phyloP scores from a whole-genome alignment of 805 yeast genomes.

The Lipomyces orientalis region DNA sequence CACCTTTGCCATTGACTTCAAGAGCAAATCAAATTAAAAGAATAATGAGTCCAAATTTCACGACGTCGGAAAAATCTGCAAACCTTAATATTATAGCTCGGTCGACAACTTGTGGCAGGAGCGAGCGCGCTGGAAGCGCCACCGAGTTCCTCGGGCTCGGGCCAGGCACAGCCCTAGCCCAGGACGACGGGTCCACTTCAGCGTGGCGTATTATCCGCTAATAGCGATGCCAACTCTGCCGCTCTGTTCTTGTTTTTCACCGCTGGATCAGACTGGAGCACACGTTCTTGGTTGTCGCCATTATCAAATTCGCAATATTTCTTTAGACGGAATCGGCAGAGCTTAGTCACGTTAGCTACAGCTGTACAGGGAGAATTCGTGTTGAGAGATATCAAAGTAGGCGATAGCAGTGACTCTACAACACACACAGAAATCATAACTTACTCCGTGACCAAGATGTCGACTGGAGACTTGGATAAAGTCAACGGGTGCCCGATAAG shows the following conservation, averaged over 20 bases:
- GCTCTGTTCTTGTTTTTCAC: neutral
- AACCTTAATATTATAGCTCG: neutral
- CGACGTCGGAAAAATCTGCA: neutral
- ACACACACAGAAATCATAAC: neutral
- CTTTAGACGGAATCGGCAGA: neutral
- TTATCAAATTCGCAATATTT: neutral
- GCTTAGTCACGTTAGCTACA: neutral
- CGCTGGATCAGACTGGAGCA: neutral
- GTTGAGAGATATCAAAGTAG: neutral
- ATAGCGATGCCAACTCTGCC: neutral
- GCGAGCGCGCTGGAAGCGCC: slow-evolving; percentile 2
- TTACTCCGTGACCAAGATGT: neutral
- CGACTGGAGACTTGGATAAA: neutral
- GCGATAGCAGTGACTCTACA: neutral
- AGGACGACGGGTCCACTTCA: neutral
- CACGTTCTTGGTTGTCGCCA: neutral
- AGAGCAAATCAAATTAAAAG: too few species aligned
- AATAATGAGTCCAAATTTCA: too few species aligned
- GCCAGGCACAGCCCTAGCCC: slow-evolving; percentile 5
- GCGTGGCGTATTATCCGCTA: neutral
- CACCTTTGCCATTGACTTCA: too few species aligned
- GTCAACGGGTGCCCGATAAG: slow-evolving; percentile 13
- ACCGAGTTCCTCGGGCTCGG: too few species aligned
- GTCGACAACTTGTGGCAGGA: neutral
- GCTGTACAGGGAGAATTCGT: neutral